These are phyloP conservation scores for Tremella fuciformis DNA, from an alignment of 768 basidiomycete species.

Conservation along the genomic window DNA sequence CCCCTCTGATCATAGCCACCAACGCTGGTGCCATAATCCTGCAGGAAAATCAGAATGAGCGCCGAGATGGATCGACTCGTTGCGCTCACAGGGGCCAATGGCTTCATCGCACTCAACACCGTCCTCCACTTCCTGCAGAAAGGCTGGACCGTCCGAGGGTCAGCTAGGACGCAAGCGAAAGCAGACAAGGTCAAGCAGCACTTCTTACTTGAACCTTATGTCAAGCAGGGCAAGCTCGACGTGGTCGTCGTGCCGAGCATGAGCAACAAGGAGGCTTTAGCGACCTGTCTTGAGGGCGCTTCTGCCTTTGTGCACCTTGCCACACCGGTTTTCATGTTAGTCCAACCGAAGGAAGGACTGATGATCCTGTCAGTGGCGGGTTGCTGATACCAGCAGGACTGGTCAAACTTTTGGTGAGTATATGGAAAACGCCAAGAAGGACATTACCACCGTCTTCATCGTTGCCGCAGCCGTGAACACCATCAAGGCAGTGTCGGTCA, in stretches of 20 bases:
- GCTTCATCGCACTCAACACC: constrained; percentile 39
- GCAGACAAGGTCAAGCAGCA: constrained; percentile 23
- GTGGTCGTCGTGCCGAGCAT: constrained; percentile 40
- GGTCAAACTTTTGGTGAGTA: not conserved
- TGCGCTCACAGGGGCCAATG: constrained; percentile 40
- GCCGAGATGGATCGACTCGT: no score
- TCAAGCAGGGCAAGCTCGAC: constrained; percentile 26
- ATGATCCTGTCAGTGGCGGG: not conserved
- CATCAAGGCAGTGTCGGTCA: not conserved
- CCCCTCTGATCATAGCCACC: no score
- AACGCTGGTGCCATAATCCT: no score
- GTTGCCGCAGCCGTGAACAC: not conserved
- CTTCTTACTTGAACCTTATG: constrained; percentile 24
- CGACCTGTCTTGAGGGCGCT: constrained; percentile 28
- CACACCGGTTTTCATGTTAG: not conserved
- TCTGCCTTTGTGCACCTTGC: constrained; percentile 21
- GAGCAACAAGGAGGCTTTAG: constrained; percentile 24
- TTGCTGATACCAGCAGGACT: not conserved
- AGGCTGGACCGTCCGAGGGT: constrained; percentile 44
- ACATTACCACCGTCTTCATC: not conserved
- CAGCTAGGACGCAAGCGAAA: constrained; percentile 37
- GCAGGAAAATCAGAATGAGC: no score
- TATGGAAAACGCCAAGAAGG: not conserved
- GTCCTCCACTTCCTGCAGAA: constrained; percentile 37
- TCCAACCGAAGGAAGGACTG: no score